These are phyloP conservation scores for Myriangium duriaei DNA, from an alignment of 2,329 filamentous ascomycete genomes.

Conservation along the genomic window DNA sequence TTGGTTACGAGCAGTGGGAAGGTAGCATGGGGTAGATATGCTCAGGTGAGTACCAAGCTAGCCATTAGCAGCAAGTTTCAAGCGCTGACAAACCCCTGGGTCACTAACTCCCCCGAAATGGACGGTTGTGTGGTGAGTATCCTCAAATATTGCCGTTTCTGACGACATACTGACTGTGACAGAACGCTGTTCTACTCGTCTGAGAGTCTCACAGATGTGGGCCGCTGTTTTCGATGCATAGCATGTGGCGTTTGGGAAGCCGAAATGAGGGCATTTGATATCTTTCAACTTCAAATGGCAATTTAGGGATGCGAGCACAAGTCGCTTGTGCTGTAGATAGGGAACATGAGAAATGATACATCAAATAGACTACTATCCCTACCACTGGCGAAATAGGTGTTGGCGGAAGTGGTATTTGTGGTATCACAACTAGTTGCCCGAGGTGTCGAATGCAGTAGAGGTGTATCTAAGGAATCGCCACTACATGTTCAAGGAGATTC, in stretches of 20 bases:
- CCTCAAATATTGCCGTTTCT: not conserved
- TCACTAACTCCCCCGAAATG: constrained; percentile 42
- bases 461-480: too few relatives aligned
- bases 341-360: too few relatives aligned
- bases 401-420: too few relatives aligned
- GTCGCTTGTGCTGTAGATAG: too few relatives aligned
- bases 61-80: not conserved
- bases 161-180: constrained; percentile 37
- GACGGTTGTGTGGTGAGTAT: constrained; percentile 41
- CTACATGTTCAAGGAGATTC: too few relatives aligned
- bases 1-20: constrained; percentile 85
- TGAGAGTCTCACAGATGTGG: constrained; percentile 1
- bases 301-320: too few relatives aligned
- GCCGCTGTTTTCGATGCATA: constrained; percentile 11
- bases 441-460: too few relatives aligned
- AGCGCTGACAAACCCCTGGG: not conserved
- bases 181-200: constrained; percentile 14
- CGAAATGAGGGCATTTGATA: too few relatives aligned
- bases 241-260: constrained; percentile 9
- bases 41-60: constrained; percentile 53
- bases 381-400: too few relatives aligned
- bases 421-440: too few relatives aligned
- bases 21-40: constrained; percentile 82
- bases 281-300: not conserved
- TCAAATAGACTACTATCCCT: too few relatives aligned